Conservation (phyloP, 2,329 filamentous ascomycete genomes). For the Gliomastix tumulicola region DNA sequence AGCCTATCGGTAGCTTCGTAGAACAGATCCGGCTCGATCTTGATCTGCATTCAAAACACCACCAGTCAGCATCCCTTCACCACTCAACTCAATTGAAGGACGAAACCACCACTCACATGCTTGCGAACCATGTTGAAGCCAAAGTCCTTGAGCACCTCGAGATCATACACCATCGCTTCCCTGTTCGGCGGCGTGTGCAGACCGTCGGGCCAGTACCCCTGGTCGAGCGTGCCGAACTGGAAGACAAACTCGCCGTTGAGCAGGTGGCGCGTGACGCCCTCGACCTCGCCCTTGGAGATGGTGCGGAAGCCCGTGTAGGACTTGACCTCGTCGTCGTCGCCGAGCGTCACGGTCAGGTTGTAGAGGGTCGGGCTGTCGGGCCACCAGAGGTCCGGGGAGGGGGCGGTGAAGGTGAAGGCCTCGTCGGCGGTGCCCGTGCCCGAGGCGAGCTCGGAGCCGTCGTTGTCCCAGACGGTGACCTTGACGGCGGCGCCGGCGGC, state of each 20-base stretch:
- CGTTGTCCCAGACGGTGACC: slow-evolving; percentile 24
- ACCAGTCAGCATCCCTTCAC: background rate
- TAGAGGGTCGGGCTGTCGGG: slow-evolving; percentile 57
- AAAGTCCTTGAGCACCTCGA: slow-evolving; percentile 55
- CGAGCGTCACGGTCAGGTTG: slow-evolving; percentile 49
- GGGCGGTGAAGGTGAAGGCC: slow-evolving; percentile 47
- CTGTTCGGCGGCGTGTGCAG: slow-evolving; percentile 57
- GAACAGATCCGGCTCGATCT: slow-evolving; percentile 60
- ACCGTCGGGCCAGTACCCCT: slow-evolving; percentile 67
- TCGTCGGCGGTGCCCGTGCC: slow-evolving; percentile 36
- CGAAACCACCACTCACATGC: slow-evolving; percentile 39
- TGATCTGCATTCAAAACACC: slow-evolving; percentile 40
- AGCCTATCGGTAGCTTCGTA: slow-evolving; percentile 62
- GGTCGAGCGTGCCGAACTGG: slow-evolving; percentile 61
- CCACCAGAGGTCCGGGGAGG: slow-evolving; percentile 55
- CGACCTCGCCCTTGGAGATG: slow-evolving; percentile 45
- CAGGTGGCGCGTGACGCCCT: slow-evolving; percentile 53
- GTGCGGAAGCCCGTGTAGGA: slow-evolving; percentile 68
- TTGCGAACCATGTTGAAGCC: slow-evolving; percentile 68
- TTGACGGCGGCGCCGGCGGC: slow-evolving; percentile 23
- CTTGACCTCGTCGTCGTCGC: slow-evolving; percentile 39
- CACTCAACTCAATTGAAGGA: background rate
- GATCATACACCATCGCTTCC: slow-evolving; percentile 62
- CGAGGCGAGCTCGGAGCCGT: slow-evolving; percentile 32
- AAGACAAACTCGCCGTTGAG: slow-evolving; percentile 66